Evolutionary conservation across 352 stramenopile genomes (phyloP).

Genomic region (Phytophthora constricta): DNA sequence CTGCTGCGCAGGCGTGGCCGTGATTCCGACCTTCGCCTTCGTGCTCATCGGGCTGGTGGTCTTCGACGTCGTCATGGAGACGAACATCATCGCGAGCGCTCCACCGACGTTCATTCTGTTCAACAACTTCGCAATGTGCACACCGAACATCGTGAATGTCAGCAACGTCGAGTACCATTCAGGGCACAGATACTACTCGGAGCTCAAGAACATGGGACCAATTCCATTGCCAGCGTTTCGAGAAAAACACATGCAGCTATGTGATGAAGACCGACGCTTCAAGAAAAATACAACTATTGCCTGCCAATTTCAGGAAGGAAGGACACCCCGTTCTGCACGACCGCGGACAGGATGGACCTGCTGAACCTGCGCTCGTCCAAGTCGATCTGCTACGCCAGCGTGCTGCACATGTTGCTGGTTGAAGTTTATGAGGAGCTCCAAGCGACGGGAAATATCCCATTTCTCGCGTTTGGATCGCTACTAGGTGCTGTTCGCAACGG

Average conservation of each 20-base stretch:
- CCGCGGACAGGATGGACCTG: conserved; percentile 45
- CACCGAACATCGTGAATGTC: conserved; percentile 4
- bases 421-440: conserved; percentile 49
- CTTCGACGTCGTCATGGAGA: conserved; percentile 19
- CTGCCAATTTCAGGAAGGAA: conserved; percentile 46
- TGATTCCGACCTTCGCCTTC: conserved; percentile 12
- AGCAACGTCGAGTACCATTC: conserved; percentile 17
- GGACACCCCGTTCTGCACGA: conserved; percentile 41
- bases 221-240: conserved; percentile 26
- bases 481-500: conserved; percentile 46
- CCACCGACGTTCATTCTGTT: neutral
- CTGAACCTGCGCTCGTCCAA: conserved; percentile 17
- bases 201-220: conserved; percentile 8
- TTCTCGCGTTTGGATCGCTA: conserved; percentile 43
- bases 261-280: conserved; percentile 7
- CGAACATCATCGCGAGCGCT: conserved; percentile 5
- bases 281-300: conserved; percentile 28
- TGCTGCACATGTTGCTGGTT: conserved; percentile 50
- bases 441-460: conserved; percentile 19
- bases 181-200: conserved; percentile 15
- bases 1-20: conserved; percentile 13
- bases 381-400: conserved; percentile 43
- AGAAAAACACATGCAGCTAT: conserved; percentile 21
- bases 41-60: conserved; percentile 11
- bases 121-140: conserved; percentile 1